Evolutionary conservation across 106 monocot species (phyloP), one percentile per base, ranked within the genome.

Genomic region (Posidonia australis): DNA sequence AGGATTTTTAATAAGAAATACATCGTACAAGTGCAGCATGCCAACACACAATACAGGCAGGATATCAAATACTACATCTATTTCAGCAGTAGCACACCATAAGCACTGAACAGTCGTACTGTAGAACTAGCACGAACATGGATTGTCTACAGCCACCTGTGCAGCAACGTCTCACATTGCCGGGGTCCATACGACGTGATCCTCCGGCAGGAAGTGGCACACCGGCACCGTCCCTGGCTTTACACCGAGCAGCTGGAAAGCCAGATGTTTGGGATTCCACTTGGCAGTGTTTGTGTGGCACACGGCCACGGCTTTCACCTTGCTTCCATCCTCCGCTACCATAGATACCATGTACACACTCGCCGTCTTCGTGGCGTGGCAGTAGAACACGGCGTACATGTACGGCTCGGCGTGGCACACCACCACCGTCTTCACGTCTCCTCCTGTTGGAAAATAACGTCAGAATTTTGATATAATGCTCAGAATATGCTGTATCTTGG

Each of bases 121-220:
- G n/a, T n/a, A n/a, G n/a, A n/a, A n/a, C n/a, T n/a, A n/a, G n/a
- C n/a, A n/a, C n/a, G n/a, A n/a, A n/a, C n/a, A n/a, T n/a, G n/a
- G n/a, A n/a, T n/a, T n/a, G n/a, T n/a, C n/a, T n/a, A n/a, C n/a
- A n/a, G n/a, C n/a, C n/a, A n/a, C n/a, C n/a, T n/a, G n/a, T n/a
- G n/a, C n/a, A n/a, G n/a, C n/a, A n/a, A n/a, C n/a, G n/a, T n/a
- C n/a, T 36, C 36, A 36, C 7, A 4, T 36, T 28, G 57, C 18
- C 57, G 17, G 58, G 26, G 29, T 51, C 88, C 88, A 85, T 9
- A 85, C 76, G 19, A 83, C 46, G 27, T 78, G 74, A 65, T 66
- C 76, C 19, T 70, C 65, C 0, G 80, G 76, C 31, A 85, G 73
- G 70, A 88, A 81, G 67, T 92, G 88, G 80, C 92, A 88, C 9